These are phyloP conservation scores for Phytophthora nicotianae DNA, from an alignment of 352 stramenopile genomes.

Conservation along the genomic window DNA sequence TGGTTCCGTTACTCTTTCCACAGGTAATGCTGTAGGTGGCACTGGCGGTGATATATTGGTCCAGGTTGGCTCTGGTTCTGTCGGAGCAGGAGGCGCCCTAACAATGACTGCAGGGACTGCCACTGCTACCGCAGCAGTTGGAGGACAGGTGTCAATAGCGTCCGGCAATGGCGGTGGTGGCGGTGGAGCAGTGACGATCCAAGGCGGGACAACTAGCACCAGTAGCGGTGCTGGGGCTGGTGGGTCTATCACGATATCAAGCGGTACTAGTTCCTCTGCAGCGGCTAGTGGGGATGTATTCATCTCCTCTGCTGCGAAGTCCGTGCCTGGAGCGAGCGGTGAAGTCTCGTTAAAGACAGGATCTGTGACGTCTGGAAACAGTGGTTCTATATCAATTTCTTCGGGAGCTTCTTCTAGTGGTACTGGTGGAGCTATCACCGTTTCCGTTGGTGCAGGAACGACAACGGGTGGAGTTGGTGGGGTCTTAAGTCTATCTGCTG, in stretches of 20 bases:
- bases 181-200: constrained; percentile 34
- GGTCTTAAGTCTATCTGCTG: constrained; percentile 24
- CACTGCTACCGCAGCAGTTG: constrained; percentile 26
- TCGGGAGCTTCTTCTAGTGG: constrained; percentile 37
- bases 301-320: constrained; percentile 40
- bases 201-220: constrained; percentile 30
- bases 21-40: constrained; percentile 48
- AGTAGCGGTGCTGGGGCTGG: constrained; percentile 30
- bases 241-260: constrained; percentile 42
- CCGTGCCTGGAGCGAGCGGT: constrained; percentile 38
- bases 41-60: constrained; percentile 53
- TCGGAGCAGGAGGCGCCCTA: constrained; percentile 45
- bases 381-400: constrained; percentile 41
- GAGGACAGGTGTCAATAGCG: constrained; percentile 31
- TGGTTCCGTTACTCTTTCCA: constrained; percentile 49
- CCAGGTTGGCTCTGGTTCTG: constrained; percentile 46
- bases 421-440: constrained; percentile 34
- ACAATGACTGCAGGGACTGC: constrained; percentile 43
- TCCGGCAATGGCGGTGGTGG: constrained; percentile 41
- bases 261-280: constrained; percentile 41
- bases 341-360: constrained; percentile 36
- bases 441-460: constrained; percentile 39
- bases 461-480: constrained; percentile 34
- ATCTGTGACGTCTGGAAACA: constrained; percentile 34
- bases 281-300: constrained; percentile 36